These are phyloP conservation scores for Hymenoscyphus linearis DNA, from an alignment of 2,329 filamentous ascomycete species.

Conservation along the genomic window DNA sequence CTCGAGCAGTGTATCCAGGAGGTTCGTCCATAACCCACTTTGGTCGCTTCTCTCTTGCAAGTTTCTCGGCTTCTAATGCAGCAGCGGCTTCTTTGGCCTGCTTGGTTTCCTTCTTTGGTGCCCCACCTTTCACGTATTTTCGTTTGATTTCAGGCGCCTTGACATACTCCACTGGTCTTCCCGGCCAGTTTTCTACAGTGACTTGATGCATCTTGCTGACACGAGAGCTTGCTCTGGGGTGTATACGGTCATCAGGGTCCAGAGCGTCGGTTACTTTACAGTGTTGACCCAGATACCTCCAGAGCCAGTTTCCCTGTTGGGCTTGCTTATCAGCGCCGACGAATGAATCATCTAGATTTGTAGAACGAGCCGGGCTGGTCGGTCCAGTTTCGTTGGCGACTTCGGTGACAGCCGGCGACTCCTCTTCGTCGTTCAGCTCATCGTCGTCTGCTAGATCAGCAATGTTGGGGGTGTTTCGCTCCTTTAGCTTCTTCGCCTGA, in stretches of 20 bases:
- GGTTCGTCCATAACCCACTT: conserved; percentile 95
- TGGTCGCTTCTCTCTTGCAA: conserved; percentile 72
- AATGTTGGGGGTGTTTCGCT: conserved; percentile 74
- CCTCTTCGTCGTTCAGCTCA: conserved; percentile 66
- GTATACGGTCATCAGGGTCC: conserved; percentile 96
- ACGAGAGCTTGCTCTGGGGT: conserved; percentile 88
- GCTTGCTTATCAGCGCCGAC: conserved; percentile 72
- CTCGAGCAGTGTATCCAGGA: conserved; percentile 75
- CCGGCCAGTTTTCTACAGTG: conserved; percentile 77
- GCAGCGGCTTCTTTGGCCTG: conserved; percentile 74
- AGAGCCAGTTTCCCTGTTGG: conserved; percentile 86
- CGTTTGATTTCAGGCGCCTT: conserved; percentile 84
- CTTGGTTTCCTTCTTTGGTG: conserved; percentile 70
- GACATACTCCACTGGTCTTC: conserved; percentile 81
- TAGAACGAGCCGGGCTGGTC: conserved; percentile 56
- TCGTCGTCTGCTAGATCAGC: conserved; percentile 59
- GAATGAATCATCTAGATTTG: conserved; percentile 51
- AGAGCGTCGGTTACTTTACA: conserved; percentile 92
- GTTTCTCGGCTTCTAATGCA: conserved; percentile 75
- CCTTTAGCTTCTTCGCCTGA: conserved; percentile 90
- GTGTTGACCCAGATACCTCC: conserved; percentile 91
- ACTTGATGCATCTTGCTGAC: conserved; percentile 90
- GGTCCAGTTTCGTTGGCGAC: conserved; percentile 51
- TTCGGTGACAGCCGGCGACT: conserved; percentile 50
- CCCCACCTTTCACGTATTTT: conserved; percentile 55